Percentiles rank a stretch among this genome's conserved stretches.
Evolutionary conservation across 2,329 filamentous ascomycete genomes (phyloP).

Genomic region (Furcasterigmium furcatum): DNA sequence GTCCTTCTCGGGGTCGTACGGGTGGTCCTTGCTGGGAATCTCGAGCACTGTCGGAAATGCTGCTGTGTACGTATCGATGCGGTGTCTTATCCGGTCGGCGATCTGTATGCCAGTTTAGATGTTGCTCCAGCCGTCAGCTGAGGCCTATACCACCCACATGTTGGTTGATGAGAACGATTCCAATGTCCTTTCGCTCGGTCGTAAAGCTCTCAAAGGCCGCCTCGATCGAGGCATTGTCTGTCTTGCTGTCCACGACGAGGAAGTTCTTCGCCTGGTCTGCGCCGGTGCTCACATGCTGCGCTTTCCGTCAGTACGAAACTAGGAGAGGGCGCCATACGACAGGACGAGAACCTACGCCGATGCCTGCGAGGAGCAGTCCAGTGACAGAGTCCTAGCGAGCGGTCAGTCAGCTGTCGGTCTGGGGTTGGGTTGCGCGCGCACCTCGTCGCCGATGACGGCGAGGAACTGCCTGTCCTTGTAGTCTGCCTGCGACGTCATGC

Average conservation of each 20-base stretch:
- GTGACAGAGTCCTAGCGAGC: conserved; percentile 82
- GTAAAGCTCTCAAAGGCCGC: conserved; percentile 88
- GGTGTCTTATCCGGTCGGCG: conserved; percentile 87
- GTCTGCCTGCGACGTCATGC: conserved; percentile 51
- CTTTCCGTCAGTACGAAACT: conserved; percentile 8
- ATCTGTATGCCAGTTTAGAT: conserved; percentile 56
- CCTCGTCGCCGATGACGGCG: conserved; percentile 97
- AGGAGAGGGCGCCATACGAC: background rate
- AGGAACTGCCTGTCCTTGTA: conserved; percentile 91
- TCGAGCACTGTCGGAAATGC: conserved; percentile 96
- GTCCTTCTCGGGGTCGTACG: conserved; percentile 98
- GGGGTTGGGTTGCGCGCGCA: conserved; percentile 32
- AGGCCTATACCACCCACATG: conserved; percentile 60
- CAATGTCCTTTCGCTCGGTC: conserved; percentile 89
- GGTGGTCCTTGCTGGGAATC: conserved; percentile 98
- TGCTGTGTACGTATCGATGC: conserved; percentile 86
- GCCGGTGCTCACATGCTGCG: conserved; percentile 82
- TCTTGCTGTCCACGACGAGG: conserved; percentile 92
- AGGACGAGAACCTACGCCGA: conserved; percentile 63
- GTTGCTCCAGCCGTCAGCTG: background rate
- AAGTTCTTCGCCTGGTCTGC: conserved; percentile 96
- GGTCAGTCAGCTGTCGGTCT: conserved; percentile 14
- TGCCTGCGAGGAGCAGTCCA: conserved; percentile 88
- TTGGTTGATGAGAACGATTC: conserved; percentile 95
- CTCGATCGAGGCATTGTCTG: conserved; percentile 84